A percentile compares a stretch with the other conserved stretches of the same genome.
Conservation (phyloP, 768 basidiomycete genomes). For the Boletus huronensis region DNA sequence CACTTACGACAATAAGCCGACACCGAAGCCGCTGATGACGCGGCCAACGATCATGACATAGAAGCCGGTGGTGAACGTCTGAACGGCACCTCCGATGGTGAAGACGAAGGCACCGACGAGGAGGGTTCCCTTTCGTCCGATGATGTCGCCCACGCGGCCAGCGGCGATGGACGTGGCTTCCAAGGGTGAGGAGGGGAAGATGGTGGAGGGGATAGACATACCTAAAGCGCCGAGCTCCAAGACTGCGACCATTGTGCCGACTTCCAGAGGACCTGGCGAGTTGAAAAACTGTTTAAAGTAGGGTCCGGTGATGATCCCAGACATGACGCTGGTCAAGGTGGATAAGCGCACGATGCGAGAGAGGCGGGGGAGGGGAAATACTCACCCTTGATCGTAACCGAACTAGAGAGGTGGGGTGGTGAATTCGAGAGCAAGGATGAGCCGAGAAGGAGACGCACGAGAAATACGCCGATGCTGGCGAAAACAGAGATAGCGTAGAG, state of each 20-base stretch:
- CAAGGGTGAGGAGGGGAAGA: neutral
- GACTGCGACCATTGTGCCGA: constrained; percentile 96
- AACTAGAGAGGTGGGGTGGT: constrained; percentile 42
- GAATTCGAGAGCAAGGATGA: constrained; percentile 1
- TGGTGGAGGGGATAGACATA: constrained; percentile 33
- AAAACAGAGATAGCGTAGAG: constrained; percentile 80
- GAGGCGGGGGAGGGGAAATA: constrained; percentile 4
- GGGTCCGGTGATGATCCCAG: constrained; percentile 86
- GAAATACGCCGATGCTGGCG: constrained; percentile 80
- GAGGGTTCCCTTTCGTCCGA: constrained; percentile 83
- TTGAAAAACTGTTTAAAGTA: constrained; percentile 82
- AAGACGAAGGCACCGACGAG: constrained; percentile 82
- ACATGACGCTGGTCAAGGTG: constrained; percentile 63
- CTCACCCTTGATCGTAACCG: constrained; percentile 84
- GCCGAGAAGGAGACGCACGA: constrained; percentile 46
- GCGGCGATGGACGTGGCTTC: constrained; percentile 86
- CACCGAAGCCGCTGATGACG: constrained; percentile 82
- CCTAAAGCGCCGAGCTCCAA: constrained; percentile 90
- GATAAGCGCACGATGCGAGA: constrained; percentile 2
- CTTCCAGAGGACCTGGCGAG: constrained; percentile 64
- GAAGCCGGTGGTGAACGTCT: constrained; percentile 79
- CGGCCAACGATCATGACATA: constrained; percentile 80
- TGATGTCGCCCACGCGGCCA: constrained; percentile 80
- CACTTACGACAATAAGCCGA: constrained; percentile 81
- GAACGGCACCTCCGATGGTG: constrained; percentile 80